Conservation (phyloP, 2,329 filamentous ascomycete genomes). For the Colletotrichum cereale region DNA sequence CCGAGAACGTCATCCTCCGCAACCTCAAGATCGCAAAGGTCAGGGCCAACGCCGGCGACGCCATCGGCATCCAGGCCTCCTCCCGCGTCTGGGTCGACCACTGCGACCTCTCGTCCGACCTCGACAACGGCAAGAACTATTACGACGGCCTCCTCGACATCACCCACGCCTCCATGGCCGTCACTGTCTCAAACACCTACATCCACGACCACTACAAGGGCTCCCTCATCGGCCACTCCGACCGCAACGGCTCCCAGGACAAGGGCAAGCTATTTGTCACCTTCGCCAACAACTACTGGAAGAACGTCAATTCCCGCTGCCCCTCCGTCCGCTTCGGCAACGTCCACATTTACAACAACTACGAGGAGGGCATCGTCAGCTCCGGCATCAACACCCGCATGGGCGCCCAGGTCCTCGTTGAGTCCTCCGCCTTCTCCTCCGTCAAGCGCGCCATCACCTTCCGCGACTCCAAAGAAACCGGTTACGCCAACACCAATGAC, state of each 20-base stretch:
- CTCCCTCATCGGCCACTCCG: constrained; percentile 70
- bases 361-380: constrained; percentile 55
- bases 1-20: constrained; percentile 71
- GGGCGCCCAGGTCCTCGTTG: constrained; percentile 69
- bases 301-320: constrained; percentile 72
- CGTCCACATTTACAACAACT: constrained; percentile 69
- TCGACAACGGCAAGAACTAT: constrained; percentile 74
- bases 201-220: constrained; percentile 66
- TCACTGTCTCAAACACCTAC: constrained; percentile 61
- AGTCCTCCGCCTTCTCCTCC: constrained; percentile 65
- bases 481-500: constrained; percentile 57
- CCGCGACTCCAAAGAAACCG: constrained; percentile 55
- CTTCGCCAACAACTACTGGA: constrained; percentile 75
- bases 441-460: constrained; percentile 53
- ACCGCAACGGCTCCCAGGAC: constrained; percentile 69
- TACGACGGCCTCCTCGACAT: constrained; percentile 76
- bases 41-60: constrained; percentile 67
- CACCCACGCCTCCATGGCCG: constrained; percentile 72
- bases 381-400: constrained; percentile 68
- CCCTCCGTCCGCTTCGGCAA: constrained; percentile 77
- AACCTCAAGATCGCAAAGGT: constrained; percentile 72
- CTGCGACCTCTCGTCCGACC: constrained; percentile 72
- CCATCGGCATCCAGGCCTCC: constrained; percentile 68
- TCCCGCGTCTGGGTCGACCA: constrained; percentile 77
- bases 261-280: constrained; percentile 73